Evolutionary conservation across 352 stramenopile genomes (phyloP).

Genomic region (Globisporangium mamillatum): DNA sequence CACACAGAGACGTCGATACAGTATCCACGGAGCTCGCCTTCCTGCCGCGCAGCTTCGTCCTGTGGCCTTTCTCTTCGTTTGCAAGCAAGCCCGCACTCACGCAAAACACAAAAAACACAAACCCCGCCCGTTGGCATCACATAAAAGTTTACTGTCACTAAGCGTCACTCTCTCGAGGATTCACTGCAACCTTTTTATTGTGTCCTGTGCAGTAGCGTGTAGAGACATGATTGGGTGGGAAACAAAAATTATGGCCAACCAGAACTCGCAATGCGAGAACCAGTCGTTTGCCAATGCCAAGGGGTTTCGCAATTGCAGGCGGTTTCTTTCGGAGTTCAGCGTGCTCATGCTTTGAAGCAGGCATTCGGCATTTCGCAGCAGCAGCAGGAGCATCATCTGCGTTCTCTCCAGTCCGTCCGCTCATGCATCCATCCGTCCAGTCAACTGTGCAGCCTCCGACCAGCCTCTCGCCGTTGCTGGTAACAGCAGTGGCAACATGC

Average conservation of each 20-base stretch:
- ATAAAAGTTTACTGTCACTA: neutral
- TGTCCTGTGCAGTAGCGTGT: neutral
- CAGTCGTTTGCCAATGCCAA: constrained; percentile 12
- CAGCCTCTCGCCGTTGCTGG: neutral
- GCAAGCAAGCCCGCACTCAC: neutral
- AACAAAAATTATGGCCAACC: neutral
- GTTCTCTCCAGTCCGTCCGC: neutral
- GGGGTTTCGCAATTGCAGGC: neutral
- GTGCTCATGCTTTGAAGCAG: neutral
- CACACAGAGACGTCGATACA: neutral
- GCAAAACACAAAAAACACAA: neutral
- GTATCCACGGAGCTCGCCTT: neutral
- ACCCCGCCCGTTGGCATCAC: too few species aligned
- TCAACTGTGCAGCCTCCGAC: neutral
- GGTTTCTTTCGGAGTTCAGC: neutral
- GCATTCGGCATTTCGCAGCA: constrained; percentile 16
- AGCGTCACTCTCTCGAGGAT: constrained; percentile 9
- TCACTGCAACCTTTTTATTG: neutral
- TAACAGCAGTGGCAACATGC: neutral
- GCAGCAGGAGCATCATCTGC: neutral
- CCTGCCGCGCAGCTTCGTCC: neutral
- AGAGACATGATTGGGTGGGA: neutral
- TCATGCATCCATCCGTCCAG: neutral
- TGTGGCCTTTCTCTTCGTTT: neutral
- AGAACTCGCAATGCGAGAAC: neutral